Percentiles rank a stretch among this genome's conserved stretches.
These are phyloP conservation scores for Udeniomyces megalosporus DNA, from an alignment of 768 basidiomycete species.

Conservation along the genomic window DNA sequence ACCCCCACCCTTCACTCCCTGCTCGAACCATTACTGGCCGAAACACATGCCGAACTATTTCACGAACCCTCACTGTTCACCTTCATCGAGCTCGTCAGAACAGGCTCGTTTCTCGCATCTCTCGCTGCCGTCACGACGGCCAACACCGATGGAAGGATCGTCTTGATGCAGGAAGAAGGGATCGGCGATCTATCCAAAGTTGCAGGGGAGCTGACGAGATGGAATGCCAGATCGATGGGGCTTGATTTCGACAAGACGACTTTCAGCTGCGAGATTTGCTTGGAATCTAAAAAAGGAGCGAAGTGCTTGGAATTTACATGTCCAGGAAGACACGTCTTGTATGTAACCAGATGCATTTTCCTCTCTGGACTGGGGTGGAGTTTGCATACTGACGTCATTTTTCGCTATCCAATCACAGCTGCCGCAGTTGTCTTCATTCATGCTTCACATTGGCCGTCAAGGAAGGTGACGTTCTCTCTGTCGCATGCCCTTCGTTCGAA, in stretches of 20 bases:
- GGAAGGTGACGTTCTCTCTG: constrained; percentile 59
- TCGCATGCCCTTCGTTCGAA: constrained; percentile 62
- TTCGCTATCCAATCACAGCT: constrained; percentile 27
- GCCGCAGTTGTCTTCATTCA: constrained; percentile 56
- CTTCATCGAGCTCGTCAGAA: neutral
- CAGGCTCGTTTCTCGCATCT: neutral
- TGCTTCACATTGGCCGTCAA: constrained; percentile 69
- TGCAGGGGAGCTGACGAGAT: constrained; percentile 30
- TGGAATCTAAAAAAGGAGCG: constrained; percentile 4
- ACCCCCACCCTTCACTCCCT: neutral
- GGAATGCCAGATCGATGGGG: constrained; percentile 38
- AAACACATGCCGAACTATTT: neutral
- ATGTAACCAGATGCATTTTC: constrained; percentile 6
- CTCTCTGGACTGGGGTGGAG: neutral
- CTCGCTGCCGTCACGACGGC: neutral
- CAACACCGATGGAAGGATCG: neutral
- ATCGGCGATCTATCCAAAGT: neutral
- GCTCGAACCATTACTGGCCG: neutral
- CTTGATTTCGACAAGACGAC: constrained; percentile 46
- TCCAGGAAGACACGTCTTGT: constrained; percentile 64
- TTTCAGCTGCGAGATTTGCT: constrained; percentile 40
- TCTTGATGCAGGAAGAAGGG: neutral
- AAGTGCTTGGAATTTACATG: constrained; percentile 31
- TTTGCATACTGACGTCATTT: neutral
- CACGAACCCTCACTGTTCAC: neutral